Evolutionary conservation across 805 yeast genomes (phyloP).

Genomic region (Lachancea fermentati): DNA sequence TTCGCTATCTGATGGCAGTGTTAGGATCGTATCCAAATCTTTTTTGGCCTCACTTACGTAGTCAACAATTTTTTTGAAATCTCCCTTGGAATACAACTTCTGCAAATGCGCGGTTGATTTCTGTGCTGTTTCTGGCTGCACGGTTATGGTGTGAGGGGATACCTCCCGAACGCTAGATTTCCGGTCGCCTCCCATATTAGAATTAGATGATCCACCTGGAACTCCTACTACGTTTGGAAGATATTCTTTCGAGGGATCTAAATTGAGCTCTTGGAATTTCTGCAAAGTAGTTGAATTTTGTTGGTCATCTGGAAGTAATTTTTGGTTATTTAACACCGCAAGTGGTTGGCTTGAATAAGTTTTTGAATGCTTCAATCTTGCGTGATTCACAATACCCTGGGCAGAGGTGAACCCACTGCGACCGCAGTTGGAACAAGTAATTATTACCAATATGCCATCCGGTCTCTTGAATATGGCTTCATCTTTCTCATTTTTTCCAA

Average conservation of each 20-base stretch:
- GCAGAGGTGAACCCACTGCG: constrained; percentile 70
- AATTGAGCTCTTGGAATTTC: constrained; percentile 23
- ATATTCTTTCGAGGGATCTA: constrained; percentile 25
- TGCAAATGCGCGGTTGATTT: constrained; percentile 20
- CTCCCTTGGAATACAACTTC: constrained; percentile 24
- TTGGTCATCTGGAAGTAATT: constrained; percentile 34
- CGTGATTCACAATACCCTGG: constrained; percentile 76
- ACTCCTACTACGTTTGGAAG: constrained; percentile 27
- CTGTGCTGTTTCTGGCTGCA: neutral
- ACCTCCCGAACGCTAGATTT: constrained; percentile 4
- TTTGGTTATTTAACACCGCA: constrained; percentile 65
- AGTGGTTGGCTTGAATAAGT: constrained; percentile 68
- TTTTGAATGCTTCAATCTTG: constrained; percentile 65
- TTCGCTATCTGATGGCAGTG: constrained; percentile 15
- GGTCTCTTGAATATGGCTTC: constrained; percentile 57
- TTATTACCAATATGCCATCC: constrained; percentile 64
- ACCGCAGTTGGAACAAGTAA: constrained; percentile 63
- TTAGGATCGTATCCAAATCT: constrained; percentile 20
- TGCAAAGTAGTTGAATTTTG: constrained; percentile 23
- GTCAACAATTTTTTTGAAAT: constrained; percentile 24
- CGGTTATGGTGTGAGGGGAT: constrained; percentile 2
- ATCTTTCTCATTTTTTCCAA: constrained; percentile 34
- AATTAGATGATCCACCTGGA: constrained; percentile 20
- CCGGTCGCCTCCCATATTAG: constrained; percentile 1
- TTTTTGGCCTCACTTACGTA: constrained; percentile 28